phyloP scores from a whole-genome alignment of 768 basidiomycete genomes.

The Hypsizygus marmoreus region DNA sequence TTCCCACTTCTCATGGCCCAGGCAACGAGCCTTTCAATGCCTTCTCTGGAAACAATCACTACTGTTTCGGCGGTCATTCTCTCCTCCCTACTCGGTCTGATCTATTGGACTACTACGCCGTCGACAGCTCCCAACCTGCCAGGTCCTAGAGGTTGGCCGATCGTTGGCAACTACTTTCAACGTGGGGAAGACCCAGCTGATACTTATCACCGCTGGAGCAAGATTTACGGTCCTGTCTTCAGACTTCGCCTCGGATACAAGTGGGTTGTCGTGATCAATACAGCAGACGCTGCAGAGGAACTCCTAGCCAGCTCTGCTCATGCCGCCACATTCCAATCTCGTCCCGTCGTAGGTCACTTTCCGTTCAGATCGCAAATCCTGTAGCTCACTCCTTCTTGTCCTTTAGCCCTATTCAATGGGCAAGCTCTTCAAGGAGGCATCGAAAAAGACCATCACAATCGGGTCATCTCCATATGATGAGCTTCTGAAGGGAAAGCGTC shows the following conservation, averaged over 20 bases:
- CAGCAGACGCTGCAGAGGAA: constrained; percentile 15
- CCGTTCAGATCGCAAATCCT: neutral
- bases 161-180: constrained; percentile 18
- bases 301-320: constrained; percentile 15
- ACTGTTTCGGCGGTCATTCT: neutral
- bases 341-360: constrained; percentile 13
- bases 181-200: constrained; percentile 17
- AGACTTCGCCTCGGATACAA: constrained; percentile 16
- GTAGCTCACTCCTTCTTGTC: neutral
- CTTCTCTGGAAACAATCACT: too few species aligned
- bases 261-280: constrained; percentile 17
- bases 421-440: constrained; percentile 12
- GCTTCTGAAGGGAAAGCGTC: constrained; percentile 15
- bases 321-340: constrained; percentile 16
- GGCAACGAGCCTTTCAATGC: too few species aligned
- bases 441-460: constrained; percentile 14
- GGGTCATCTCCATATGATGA: constrained; percentile 17
- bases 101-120: constrained; percentile 12
- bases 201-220: constrained; percentile 18
- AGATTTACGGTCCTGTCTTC: constrained; percentile 19
- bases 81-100: neutral
- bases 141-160: constrained; percentile 18
- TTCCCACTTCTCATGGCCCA: too few species aligned
- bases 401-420: constrained; percentile 9
- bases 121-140: constrained; percentile 13